Percentiles rank a stretch among this genome's conserved stretches.
Conservation (phyloP, 2,329 filamentous ascomycete genomes). For the Neofusicoccum parvum region DNA sequence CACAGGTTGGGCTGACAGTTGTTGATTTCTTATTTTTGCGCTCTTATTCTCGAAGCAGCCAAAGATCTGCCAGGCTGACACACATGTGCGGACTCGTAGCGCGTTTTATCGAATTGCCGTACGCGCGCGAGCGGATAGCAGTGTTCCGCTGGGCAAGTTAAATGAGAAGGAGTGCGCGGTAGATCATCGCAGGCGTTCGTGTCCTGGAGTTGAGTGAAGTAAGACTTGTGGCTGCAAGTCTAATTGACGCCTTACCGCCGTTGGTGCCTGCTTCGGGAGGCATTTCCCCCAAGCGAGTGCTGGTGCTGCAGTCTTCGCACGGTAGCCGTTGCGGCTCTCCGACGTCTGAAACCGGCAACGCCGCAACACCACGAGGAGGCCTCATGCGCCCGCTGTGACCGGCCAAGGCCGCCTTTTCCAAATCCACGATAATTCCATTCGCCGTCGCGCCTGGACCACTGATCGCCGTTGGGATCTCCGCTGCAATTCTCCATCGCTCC, state of each 20-base stretch:
- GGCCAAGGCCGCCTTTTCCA: background rate
- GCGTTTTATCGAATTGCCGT: background rate
- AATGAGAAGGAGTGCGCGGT: slow-evolving; percentile 1
- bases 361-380: background rate
- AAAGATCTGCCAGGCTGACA: background rate
- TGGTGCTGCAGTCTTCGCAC: slow-evolving; percentile 8
- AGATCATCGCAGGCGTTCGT: background rate
- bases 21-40: background rate
- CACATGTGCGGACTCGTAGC: background rate
- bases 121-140: background rate
- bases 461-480: slow-evolving; percentile 5
- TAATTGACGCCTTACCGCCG: background rate
- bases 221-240: background rate
- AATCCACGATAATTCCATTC: background rate
- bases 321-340: slow-evolving; percentile 3
- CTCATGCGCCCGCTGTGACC: background rate
- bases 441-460: background rate
- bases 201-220: background rate
- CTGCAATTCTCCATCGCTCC: slow-evolving; percentile 10
- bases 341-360: background rate
- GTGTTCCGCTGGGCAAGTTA: background rate
- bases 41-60: background rate
- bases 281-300: background rate
- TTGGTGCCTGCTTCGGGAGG: background rate
- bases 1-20: background rate